Base-by-base conservation (phyloP, 2,329 filamentous ascomycete species). In the Stemphylium beticola region DNA sequence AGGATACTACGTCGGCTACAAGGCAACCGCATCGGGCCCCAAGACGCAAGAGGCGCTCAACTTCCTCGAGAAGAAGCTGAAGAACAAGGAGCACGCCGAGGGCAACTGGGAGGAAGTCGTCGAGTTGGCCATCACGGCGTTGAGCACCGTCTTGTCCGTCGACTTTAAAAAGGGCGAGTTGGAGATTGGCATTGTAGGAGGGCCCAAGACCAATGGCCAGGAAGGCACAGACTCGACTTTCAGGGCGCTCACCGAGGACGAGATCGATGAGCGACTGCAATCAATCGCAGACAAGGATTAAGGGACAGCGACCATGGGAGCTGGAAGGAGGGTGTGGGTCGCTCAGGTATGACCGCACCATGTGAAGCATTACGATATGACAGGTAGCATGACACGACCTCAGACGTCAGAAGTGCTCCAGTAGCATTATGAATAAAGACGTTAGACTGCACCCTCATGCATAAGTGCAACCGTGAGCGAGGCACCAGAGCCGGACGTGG, bases 131-230 rank as follows among this genome's bases (percentile, higher is more conserved):
- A 99, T 99, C 77, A 91, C 92, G 39, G 93, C 95, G 6, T 81
- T 99, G 77, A 96, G 93, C 85, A 96, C 91, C 32, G 93, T 99
- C 57, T 84, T 99, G 62, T 97, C 93, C 79, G 96, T 98, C 77
- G 95, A 99, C 77, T 99, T 99, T 84, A 99, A 99, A 86, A 98
- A 98, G 84, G 90, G 90, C 68, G 95, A 99, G 83, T 88, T 99
- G 76, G 95, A 99, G 81, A 91, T 99, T 78, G 95, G 95, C 61
- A 93, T 99, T 73, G 95, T 97, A 49, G 95, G 95, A 64, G 93
- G 92, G 26, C 93, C 93, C 53, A 85, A 87, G 69, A 79, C 82
- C 55, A 91, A 96, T 73, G 93, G 93, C 65, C 84, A 90, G 79
- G 90, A 96, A 76, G 92, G 91, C 62, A 90, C 88, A 60, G 85